Base-by-base conservation (phyloP, 495 filamentous ascomycete species). In the Podospora australis region DNA sequence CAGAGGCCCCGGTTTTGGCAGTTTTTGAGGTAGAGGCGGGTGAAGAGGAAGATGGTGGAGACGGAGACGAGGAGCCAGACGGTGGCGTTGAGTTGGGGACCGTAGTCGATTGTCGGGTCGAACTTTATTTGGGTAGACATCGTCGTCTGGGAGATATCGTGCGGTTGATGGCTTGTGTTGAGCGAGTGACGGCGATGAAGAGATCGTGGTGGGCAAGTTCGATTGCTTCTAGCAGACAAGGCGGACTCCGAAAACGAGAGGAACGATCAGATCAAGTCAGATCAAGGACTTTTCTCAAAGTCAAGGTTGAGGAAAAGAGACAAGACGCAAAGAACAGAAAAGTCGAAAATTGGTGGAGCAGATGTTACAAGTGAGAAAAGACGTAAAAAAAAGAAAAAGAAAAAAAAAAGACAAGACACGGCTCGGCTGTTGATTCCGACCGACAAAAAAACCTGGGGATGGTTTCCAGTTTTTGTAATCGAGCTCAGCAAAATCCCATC, bases 1-100 rank as follows among this genome's bases (percentile, higher is more conserved):
- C 62, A 64, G 8, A 62, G 48, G 0, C 62, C 59, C 1, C 57
- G 51, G 25, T 60, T 55, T 30, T 60, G 56, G 44, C 53, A 57
- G 40, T 54, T 47, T 44, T 64, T 64, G 32, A 59, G 54, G 30
- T 57, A 59, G 6, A 64, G 39, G 4, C 62, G 53, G 6, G 56
- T 56, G 49, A 60, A 55, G 17, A 64, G 52, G 21, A 64, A 64
- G 28, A 55, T 13, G 2, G 56, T 48, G 2, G 62, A 51, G 7
- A 61, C 11, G 6, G 60, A 58, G 16, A 64, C 35, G 4, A 64
- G 35, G 26, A 59, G 23, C 58, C 59, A 64, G 25, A 57, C 25
- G 17, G 54, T 19, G 11, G 36, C 40, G 44, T 56, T 59, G 25
- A 62, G 48, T 22, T 48, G 56, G 14, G 62, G 59, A 8, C 62